Conservation (phyloP, 2,329 filamentous ascomycete genomes). For the Fusarium sp. region DNA sequence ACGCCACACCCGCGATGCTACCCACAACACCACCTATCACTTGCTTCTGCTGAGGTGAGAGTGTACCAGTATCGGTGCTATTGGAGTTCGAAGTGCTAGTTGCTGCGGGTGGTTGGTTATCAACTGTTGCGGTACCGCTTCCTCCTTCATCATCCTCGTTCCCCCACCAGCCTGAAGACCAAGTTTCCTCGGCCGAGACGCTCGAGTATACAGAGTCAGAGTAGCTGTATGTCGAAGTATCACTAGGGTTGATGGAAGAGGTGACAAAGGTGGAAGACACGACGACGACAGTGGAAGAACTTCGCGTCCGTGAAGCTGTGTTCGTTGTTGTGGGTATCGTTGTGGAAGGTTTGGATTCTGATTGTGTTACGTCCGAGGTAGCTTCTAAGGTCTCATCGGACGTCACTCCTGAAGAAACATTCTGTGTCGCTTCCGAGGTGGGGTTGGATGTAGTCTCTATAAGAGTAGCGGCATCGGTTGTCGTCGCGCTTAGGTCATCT, state of each 20-base stretch:
- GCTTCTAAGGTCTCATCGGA: constrained; percentile 27
- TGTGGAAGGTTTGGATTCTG: constrained; percentile 17
- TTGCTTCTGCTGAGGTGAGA: constrained; percentile 53
- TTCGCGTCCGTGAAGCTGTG: constrained; percentile 22
- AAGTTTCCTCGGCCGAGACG: constrained; percentile 43
- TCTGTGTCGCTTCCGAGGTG: constrained; percentile 30
- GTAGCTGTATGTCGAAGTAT: constrained; percentile 30
- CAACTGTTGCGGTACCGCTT: constrained; percentile 34
- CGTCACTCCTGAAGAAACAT: constrained; percentile 25
- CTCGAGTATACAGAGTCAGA: constrained; percentile 45
- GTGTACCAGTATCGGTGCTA: constrained; percentile 36
- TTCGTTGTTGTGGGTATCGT: constrained; percentile 29
- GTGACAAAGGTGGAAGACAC: constrained; percentile 35
- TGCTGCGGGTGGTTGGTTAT: constrained; percentile 38
- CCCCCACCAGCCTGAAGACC: constrained; percentile 40
- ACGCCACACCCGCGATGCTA: constrained; percentile 68
- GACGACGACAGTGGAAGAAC: constrained; percentile 39
- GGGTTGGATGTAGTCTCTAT: constrained; percentile 35
- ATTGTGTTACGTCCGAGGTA: constrained; percentile 22
- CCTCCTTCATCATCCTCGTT: constrained; percentile 28
- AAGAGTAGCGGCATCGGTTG: constrained; percentile 28
- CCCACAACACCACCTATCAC: constrained; percentile 70
- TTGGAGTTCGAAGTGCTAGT: constrained; percentile 38
- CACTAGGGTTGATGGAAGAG: constrained; percentile 31
- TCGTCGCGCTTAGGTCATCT: constrained; percentile 37